Conservation (phyloP, 768 basidiomycete genomes). For the Amanita rubescens region DNA sequence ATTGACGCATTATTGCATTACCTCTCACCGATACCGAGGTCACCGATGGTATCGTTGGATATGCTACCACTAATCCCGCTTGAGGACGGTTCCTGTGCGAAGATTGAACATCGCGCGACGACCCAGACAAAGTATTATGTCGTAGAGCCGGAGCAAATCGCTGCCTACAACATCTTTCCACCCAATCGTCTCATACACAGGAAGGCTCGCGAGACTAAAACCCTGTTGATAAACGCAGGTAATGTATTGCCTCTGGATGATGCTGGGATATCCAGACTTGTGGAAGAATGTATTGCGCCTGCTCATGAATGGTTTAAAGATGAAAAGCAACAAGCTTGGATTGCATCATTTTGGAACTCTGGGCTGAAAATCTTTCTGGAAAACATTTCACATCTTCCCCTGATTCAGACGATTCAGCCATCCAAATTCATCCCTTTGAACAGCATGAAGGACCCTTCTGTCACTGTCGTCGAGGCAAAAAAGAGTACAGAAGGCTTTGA, state of each 20-base stretch:
- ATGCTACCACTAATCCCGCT: slow-evolving; percentile 31
- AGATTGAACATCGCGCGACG: no score
- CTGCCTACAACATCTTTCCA: slow-evolving; percentile 16
- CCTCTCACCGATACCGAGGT: slow-evolving; percentile 15
- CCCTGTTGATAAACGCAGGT: no score
- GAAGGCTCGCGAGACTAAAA: slow-evolving; percentile 13
- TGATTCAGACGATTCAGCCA: neutral
- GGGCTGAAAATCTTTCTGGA: no score
- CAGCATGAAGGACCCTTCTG: slow-evolving; percentile 18
- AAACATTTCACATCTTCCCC: neutral
- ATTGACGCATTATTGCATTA: slow-evolving; percentile 21
- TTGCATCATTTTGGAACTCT: neutral
- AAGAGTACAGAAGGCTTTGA: slow-evolving; percentile 10
- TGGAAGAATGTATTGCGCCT: slow-evolving; percentile 10
- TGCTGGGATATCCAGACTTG: slow-evolving; percentile 11
- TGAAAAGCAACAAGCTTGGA: neutral
- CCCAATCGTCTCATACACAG: slow-evolving; percentile 19
- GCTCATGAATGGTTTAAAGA: neutral
- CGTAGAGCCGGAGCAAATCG: slow-evolving; percentile 17
- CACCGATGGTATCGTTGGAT: slow-evolving; percentile 12
- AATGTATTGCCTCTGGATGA: slow-evolving; percentile 20
- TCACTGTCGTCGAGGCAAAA: slow-evolving; percentile 16
- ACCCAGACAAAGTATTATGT: slow-evolving; percentile 19
- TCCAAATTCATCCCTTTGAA: slow-evolving; percentile 17
- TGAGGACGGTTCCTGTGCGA: slow-evolving; percentile 23